Conservation (phyloP, 2,329 filamentous ascomycete genomes). For the Claviceps lovelessii region DNA sequence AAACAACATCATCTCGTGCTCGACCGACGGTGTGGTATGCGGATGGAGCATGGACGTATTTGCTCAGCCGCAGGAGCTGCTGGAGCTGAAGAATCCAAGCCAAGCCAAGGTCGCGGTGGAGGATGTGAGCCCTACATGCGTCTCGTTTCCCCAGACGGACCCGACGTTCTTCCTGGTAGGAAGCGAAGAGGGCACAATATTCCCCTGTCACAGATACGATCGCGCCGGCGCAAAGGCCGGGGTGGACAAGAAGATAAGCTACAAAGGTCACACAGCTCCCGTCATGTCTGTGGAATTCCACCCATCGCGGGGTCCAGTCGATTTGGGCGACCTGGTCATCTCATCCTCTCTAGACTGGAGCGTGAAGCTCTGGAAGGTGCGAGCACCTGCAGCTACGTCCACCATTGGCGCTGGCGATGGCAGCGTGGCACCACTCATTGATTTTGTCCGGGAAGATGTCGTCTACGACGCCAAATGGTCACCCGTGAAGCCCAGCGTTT, state of each 20-base stretch:
- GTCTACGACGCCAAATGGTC: slow-evolving; percentile 97
- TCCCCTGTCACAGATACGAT: slow-evolving; percentile 93
- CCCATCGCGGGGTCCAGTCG: slow-evolving; percentile 78
- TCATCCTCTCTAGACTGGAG: slow-evolving; percentile 94
- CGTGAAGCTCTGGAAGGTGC: slow-evolving; percentile 91
- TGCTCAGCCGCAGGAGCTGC: slow-evolving; percentile 84
- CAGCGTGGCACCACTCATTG: slow-evolving; percentile 59
- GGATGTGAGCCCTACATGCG: slow-evolving; percentile 84
- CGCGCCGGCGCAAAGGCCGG: slow-evolving; percentile 93
- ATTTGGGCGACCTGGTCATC: slow-evolving; percentile 84
- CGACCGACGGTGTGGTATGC: slow-evolving; percentile 90
- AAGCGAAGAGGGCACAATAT: slow-evolving; percentile 91
- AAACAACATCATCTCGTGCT: slow-evolving; percentile 95
- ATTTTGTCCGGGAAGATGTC: slow-evolving; percentile 87
- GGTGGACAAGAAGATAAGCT: slow-evolving; percentile 76
- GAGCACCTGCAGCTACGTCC: slow-evolving; percentile 60
- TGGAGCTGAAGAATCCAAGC: slow-evolving; percentile 73
- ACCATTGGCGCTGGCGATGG: slow-evolving; percentile 40
- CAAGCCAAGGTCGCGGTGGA: slow-evolving; percentile 67
- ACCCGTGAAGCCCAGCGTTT: slow-evolving; percentile 83
- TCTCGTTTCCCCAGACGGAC: slow-evolving; percentile 88
- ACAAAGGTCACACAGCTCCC: slow-evolving; percentile 80
- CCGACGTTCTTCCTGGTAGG: slow-evolving; percentile 96
- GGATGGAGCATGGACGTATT: slow-evolving; percentile 98
- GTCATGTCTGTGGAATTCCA: slow-evolving; percentile 97